Base-by-base conservation (phyloP, 75 land plant species). In the Gnetum montanum region DNA sequence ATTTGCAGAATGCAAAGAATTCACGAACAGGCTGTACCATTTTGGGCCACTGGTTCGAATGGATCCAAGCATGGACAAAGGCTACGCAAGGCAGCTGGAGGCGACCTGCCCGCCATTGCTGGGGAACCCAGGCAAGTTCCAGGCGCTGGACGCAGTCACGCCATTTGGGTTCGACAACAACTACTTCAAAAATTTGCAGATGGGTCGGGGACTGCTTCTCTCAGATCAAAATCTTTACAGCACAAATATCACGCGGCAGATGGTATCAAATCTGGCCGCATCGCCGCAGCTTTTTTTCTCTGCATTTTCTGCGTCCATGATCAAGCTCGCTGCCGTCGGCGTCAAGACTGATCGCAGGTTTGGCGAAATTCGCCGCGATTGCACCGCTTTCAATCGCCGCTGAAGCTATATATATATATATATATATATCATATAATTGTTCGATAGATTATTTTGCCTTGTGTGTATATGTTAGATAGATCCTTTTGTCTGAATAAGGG, bases 351-450 rank as follows among this genome's bases (percentile, higher is more conserved):
- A 48, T 8, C 19, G 25, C 15, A 55, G 59, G 1, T 1, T 27
- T 2, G 84, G 84, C 3, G 84, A 81, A 55, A 60, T 81, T 52
- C 50, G 84, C 31, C 69, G 24, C 50, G 64, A 76, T 31, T 81
- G 84, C 51, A 53, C 80, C 24, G 68, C 57, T 29, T 70, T 40
- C 8, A 80, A 80, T 7, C 23, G 25, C 23, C 48, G 23, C 16
- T 46, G 23, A 45, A 41, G n/a, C n/a, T n/a, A n/a, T n/a, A n/a
- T n/a, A n/a, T n/a, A n/a, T n/a, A n/a, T n/a, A n/a, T n/a, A n/a
- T n/a, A n/a, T n/a, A n/a, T n/a, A n/a, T n/a, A n/a, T n/a, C n/a
- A n/a, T n/a, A n/a, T n/a, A n/a, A n/a, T n/a, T n/a, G n/a, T n/a
- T n/a, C n/a, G n/a, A n/a, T n/a, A n/a, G n/a, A n/a, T n/a, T n/a